Conservation (phyloP, 2,329 filamentous ascomycete species). For the Hypoxylon sp. region DNA sequence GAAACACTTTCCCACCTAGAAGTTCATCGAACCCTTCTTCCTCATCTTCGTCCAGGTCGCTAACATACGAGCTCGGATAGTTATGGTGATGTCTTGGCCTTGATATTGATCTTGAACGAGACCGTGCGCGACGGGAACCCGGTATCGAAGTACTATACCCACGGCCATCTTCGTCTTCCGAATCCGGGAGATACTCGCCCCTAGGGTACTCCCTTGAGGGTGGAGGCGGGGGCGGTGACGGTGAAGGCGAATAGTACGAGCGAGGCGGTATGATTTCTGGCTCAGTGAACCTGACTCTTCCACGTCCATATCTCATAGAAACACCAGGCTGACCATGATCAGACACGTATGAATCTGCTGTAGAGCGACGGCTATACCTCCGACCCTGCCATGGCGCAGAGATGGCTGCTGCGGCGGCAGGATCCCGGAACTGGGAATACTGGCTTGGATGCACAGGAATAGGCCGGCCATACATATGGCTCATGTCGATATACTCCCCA, state of each 20-base stretch:
- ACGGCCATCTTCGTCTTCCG: neutral
- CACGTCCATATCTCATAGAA: constrained; percentile 8
- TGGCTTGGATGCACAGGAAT: neutral
- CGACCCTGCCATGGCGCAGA: neutral
- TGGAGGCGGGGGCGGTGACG: constrained; percentile 2
- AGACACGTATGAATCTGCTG: constrained; percentile 22
- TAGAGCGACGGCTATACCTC: constrained; percentile 15
- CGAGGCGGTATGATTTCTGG: neutral
- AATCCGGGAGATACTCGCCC: constrained; percentile 5
- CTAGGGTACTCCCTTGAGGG: neutral
- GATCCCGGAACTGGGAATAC: constrained; percentile 7
- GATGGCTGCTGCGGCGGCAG: neutral
- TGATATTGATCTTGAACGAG: constrained; percentile 23
- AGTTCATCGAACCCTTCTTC: constrained; percentile 32
- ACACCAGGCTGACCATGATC: constrained; percentile 1
- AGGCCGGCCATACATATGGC: constrained; percentile 11
- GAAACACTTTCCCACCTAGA: constrained; percentile 33
- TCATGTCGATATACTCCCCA: constrained; percentile 1
- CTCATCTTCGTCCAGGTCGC: constrained; percentile 24
- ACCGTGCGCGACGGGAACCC: constrained; percentile 15
- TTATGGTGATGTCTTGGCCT: neutral
- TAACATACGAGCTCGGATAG: constrained; percentile 11
- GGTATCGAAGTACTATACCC: neutral
- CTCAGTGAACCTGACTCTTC: constrained; percentile 26
- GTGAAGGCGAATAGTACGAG: constrained; percentile 12